A percentile compares a stretch with the other conserved stretches of the same genome.
These are phyloP conservation scores for Phytophthora hibernalis DNA, from an alignment of 352 stramenopile species.

Conservation along the genomic window DNA sequence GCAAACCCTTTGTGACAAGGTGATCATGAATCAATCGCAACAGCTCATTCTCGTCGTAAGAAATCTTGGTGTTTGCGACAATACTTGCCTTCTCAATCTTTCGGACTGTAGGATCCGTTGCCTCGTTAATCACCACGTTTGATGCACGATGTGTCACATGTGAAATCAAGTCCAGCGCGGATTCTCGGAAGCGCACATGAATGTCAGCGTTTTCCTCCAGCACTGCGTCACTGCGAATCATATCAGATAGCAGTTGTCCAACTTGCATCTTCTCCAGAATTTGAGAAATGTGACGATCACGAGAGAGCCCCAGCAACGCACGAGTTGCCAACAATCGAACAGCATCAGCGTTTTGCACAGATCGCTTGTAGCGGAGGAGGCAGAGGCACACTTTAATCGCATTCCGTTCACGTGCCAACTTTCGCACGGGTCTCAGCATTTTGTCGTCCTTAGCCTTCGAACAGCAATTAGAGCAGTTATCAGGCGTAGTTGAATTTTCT, in stretches of 20 bases:
- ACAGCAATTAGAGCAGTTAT: slow-evolving; percentile 55
- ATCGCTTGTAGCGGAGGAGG: slow-evolving; percentile 88
- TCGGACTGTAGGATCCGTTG: slow-evolving; percentile 84
- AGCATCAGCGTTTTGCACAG: slow-evolving; percentile 85
- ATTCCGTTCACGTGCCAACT: slow-evolving; percentile 79
- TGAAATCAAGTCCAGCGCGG: slow-evolving; percentile 89
- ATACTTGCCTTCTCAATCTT: slow-evolving; percentile 92
- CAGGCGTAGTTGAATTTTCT: slow-evolving; percentile 6
- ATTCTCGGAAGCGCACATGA: slow-evolving; percentile 88
- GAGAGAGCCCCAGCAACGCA: slow-evolving; percentile 82
- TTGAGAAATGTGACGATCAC: slow-evolving; percentile 89
- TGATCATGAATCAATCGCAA: slow-evolving; percentile 86
- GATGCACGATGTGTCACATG: slow-evolving; percentile 85
- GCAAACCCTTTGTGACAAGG: slow-evolving; percentile 78
- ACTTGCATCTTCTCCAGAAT: slow-evolving; percentile 93
- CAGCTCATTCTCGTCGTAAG: slow-evolving; percentile 86
- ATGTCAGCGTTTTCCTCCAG: slow-evolving; percentile 88
- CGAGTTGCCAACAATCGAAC: slow-evolving; percentile 86
- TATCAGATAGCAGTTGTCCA: slow-evolving; percentile 83
- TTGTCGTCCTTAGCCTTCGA: slow-evolving; percentile 70
- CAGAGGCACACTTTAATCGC: slow-evolving; percentile 90
- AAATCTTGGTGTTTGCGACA: slow-evolving; percentile 88
- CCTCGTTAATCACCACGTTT: slow-evolving; percentile 88
- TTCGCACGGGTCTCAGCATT: slow-evolving; percentile 70
- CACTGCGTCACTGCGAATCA: slow-evolving; percentile 86